Evolutionary conservation across 2,329 filamentous ascomycete species (phyloP), one percentile per base, ranked within the genome.

Genomic region (Amphichorda felina): DNA sequence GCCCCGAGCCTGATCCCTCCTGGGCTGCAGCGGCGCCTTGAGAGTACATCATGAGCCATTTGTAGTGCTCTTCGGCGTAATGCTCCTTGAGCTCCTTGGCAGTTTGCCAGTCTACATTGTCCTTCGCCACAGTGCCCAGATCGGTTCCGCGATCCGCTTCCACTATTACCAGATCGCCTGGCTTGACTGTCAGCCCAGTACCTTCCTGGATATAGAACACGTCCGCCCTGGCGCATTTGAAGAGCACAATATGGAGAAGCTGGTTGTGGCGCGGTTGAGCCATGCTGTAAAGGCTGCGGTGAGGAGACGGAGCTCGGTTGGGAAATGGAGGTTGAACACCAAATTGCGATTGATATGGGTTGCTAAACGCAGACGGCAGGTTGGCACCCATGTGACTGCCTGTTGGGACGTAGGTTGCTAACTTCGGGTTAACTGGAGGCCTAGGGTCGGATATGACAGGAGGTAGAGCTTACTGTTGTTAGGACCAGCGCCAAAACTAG

Each of bases 1-100:
- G 64, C 19, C 79, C 76, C 35, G 71, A 69, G 25, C 72, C 38
- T 6, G 70, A 62, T 17, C 73, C 70, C 41, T 79, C 76, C 38
- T 77, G 68, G 16, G 68, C 70, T 16, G 68, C 71, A 25, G 71
- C 72, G 7, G 75, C 84, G 51, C 77, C 83, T 54, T 87, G 80
- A 2, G 87, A 94, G 57, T 95, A 98, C 83, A 96, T 91, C 82
- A 96, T 94, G 36, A 98, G 70, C 85, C 89, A 96, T 50, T 87
- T 88, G 62, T 94, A 95, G 55, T 98, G 91, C 54, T 96, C 87
- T 54, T 95, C 86, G 2, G 83, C 83, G 45, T 89, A 93, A 47
- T 91, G 80, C 47, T 93, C 85, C 56, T 95, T 94, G 45, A 87
- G 64, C 33, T 91, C 82, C 50, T 91, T 88, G 8, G 91, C 91